Base-by-base conservation (phyloP, 495 filamentous ascomycete species). In the Aspergillus heteromorphus region DNA sequence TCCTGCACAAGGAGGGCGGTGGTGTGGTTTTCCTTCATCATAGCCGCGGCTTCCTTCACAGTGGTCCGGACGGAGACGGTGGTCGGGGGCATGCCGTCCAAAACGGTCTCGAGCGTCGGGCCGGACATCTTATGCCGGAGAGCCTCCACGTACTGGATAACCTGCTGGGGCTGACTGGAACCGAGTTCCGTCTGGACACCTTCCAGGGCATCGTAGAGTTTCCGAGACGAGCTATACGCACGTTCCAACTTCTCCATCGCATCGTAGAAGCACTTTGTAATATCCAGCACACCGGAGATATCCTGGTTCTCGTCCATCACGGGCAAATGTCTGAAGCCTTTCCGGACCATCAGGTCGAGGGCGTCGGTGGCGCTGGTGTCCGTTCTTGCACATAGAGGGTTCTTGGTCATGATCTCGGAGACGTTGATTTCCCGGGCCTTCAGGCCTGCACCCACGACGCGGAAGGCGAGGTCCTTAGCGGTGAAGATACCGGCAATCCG, bases 301-400 rank as follows among this genome's bases (percentile, higher is more conserved):
- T 98, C 91, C 67, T 97, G 92, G 72, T 97, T 96, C 78, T 98
- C 93, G 69, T 98, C 93, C 93, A 98, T 98, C 41, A 98, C 93
- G 2, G 93, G 93, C 57, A 98, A 71, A 81, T 98, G 93, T 62
- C 93, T 82, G 77, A 98, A 98, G 13, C 93, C 93, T 72, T 97
- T 98, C 53, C 91, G 79, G 45, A 98, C 93, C 93, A 98, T 98
- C 47, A 98, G 79, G 67, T 98, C 92, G 55, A 98, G 75, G 20
- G 93, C 93, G 74, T 98, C 93, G 38, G 93, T 99, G 17, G 93
- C 93, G 74, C 91, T 96, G 17, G 93, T 99, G 65, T 99, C 93
- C 30, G 93, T 99, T 65, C 92, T 83, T 7, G 93, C 93, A 65
- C 93, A 99, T 29, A 99, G 79, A 1, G 93, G 93, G 69, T 99